Percentiles rank a stretch among this genome's conserved stretches.
Conservation (phyloP, 1,284 basidiomycete genomes). For the Cutaneotrichosporon cutaneum region DNA sequence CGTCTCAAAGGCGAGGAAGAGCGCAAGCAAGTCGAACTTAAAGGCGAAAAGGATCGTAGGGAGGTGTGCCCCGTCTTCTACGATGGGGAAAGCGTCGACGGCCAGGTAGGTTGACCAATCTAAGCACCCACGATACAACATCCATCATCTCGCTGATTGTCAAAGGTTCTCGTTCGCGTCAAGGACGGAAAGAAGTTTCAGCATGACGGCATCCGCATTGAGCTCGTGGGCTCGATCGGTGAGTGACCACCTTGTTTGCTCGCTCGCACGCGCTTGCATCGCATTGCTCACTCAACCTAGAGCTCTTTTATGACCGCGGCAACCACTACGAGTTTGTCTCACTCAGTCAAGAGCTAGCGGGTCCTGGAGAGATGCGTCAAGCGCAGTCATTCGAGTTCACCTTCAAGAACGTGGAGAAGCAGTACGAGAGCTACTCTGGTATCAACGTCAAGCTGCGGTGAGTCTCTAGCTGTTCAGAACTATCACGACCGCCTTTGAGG, state of each 20-base stretch:
- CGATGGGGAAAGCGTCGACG: constrained; percentile 85
- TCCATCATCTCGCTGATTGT: constrained; percentile 2
- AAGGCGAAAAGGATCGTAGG: constrained; percentile 71
- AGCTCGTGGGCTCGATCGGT: constrained; percentile 97
- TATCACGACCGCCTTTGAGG: neutral
- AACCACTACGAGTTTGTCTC: constrained; percentile 98
- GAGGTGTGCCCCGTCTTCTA: constrained; percentile 89
- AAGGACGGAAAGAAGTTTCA: constrained; percentile 92
- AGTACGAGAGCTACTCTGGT: constrained; percentile 95
- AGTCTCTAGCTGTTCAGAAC: constrained; percentile 34
- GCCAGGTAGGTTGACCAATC: constrained; percentile 64
- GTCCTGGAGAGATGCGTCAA: constrained; percentile 89
- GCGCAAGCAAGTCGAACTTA: constrained; percentile 68
- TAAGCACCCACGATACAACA: too few relatives aligned
- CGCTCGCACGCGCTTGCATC: neutral
- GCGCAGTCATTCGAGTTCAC: constrained; percentile 93
- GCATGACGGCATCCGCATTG: constrained; percentile 97
- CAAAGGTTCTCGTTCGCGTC: constrained; percentile 78
- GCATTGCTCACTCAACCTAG: constrained; percentile 54
- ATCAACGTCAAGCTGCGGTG: constrained; percentile 96
- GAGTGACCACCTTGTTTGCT: constrained; percentile 35
- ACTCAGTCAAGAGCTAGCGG: constrained; percentile 88
- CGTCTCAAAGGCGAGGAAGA: constrained; percentile 81
- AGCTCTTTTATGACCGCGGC: constrained; percentile 79
- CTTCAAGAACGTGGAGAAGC: constrained; percentile 99